Base-by-base conservation (phyloP, 768 basidiomycete species). In the Dendrothele bispora region DNA sequence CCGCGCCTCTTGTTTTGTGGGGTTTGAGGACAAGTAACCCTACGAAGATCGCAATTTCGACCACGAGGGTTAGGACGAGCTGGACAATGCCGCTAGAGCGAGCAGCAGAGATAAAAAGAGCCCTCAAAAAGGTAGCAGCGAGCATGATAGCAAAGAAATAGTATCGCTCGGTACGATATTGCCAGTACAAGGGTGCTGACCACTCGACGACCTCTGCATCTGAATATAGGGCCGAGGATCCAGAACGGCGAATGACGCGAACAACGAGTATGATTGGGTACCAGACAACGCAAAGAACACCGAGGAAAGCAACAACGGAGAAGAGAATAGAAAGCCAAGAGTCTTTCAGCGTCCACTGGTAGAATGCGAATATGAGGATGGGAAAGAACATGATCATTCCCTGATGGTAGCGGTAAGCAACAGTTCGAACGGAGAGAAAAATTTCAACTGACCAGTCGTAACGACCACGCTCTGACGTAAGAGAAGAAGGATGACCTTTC, bases 311-410 rank as follows among this genome's bases (percentile, higher is more conserved):
- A 49, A 95, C 58, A 50, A 87, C 86, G 2, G 93, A 88, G 32
- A 98, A 73, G 28, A 95, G 70, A 55, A 84, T 77, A 0, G 92
- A 79, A 2, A 95, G 74, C 86, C 91, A 92, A 0, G 93, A 94
- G 65, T 98, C 93, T 49, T 80, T 70, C 52, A 94, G 72, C 1
- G 88, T 90, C 91, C 94, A 98, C 64, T 98, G 94, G 64, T 86
- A 93, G 59, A 97, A 79, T 7, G 81, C 73, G 55, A 97, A 91
- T 52, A 88, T 79, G 52, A 83, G 65, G 49, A 92, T 69, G 7
- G 95, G 95, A 41, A 80, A 70, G 54, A 83, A 71, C 21, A 75
- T 67, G 37, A 90, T 64, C n/a, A 93, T 64, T 14, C 74, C 80
- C 84, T 87, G 39, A 8, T 36, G 40, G n/a, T 20, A 7, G 38